Base-by-base conservation (phyloP, 768 basidiomycete species). In the Lyophyllum semitale region DNA sequence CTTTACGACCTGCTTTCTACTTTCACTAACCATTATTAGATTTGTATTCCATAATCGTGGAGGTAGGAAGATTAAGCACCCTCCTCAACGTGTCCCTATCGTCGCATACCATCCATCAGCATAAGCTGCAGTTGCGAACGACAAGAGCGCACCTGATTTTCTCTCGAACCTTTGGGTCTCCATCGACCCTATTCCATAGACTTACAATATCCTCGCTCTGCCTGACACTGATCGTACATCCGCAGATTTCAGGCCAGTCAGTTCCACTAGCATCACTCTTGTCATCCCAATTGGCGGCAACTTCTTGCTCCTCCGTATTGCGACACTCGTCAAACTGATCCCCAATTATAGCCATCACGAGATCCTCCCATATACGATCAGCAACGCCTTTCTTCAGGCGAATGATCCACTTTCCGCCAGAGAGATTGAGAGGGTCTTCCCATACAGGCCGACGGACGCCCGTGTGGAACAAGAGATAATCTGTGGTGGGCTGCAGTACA, bases 401-500 rank as follows among this genome's bases (percentile, higher is more conserved):
- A 54, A 98, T 82, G 48, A 96, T 96, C 91, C 95, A 98, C 71
- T 95, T 96, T 3, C 95, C 95, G 25, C 95, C 95, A 15, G 84
- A 69, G 46, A 85, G 70, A 69, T 97, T 97, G 53, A 93, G 76
- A 13, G 93, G 89, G 70, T 97, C 95, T 69, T 98, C 96, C 96
- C 96, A 98, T 2, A 96, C 89, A 0, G 96, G 95, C 40, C 93
- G 82, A 22, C 88, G 87, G 54, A 98, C 79, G 37, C 87, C 87
- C 2, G 84, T 77, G 62, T 95, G 92, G 76, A 98, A 97, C 59
- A 97, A 82, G 29, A 98, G 85, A 59, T 96, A 93, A 73, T 98
- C 96, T 4, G 95, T 96, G 3, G 94, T 96, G 6, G 95, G 89
- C 11, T 84, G 80, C 23, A 98, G 81, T 12, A 82, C 80, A 1